phyloP scores from a whole-genome alignment of 1,139 yeast genomes.

The Lodderomyces theae region DNA sequence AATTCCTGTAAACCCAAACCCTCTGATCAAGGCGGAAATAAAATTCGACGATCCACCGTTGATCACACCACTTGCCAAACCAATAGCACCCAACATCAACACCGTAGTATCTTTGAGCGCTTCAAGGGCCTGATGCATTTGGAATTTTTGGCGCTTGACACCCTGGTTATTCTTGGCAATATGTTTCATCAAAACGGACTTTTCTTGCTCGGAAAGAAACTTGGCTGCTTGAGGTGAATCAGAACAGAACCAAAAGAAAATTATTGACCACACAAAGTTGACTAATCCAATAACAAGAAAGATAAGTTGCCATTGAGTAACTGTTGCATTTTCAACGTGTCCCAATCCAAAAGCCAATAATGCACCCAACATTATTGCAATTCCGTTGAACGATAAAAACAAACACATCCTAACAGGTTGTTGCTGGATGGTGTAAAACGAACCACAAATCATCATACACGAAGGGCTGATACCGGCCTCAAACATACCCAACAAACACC shows the following conservation, averaged over 20 bases:
- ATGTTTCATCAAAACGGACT: constrained; percentile 21
- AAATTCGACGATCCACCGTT: constrained; percentile 32
- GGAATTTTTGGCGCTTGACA: constrained; percentile 21
- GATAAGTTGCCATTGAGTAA: constrained; percentile 27
- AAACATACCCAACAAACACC: constrained; percentile 42
- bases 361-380: constrained; percentile 33
- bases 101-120: constrained; percentile 25
- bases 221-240: constrained; percentile 42
- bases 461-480: constrained; percentile 38
- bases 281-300: constrained; percentile 48
- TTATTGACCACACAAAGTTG: constrained; percentile 24
- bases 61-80: constrained; percentile 24
- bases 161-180: constrained; percentile 27
- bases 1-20: constrained; percentile 26
- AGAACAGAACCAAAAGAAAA: constrained; percentile 30
- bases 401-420: constrained; percentile 35
- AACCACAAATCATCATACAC: constrained; percentile 24
- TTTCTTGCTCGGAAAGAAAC: constrained; percentile 39
- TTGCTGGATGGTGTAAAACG: constrained; percentile 25
- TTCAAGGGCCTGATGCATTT: constrained; percentile 22
- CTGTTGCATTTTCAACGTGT: constrained; percentile 23
- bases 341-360: constrained; percentile 34
- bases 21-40: constrained; percentile 24
- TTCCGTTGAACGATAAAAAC: constrained; percentile 29
- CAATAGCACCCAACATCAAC: constrained; percentile 26